Evolutionary conservation across 2,329 filamentous ascomycete genomes (phyloP), one percentile per base, ranked within the genome.

Genomic region (Westerdykella aurantiaca): DNA sequence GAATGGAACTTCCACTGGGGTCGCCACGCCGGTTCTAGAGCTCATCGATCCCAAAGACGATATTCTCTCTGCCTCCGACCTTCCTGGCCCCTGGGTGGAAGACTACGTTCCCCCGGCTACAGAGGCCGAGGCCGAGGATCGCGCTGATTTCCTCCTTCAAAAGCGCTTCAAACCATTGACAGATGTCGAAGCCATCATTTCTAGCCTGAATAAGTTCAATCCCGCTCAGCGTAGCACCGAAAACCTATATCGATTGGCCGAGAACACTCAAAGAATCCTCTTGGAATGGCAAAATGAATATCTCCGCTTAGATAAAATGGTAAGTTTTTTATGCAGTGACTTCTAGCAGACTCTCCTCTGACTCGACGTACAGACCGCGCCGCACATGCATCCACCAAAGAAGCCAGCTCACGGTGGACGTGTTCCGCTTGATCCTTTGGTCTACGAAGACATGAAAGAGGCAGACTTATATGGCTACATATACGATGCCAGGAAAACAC

Each of bases 371-470:
- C 61, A 75, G 51, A 78, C 77, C 38, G 70, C 72, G 12, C 69
- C 72, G 13, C 74, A 79, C 56, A 69, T 72, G 44, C 69, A 72
- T 34, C 64, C 66, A 12, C 72, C 75, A 3, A 75, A 77, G 46
- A 77, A 78, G 48, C 69, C 74, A 6, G 71, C 69, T 23, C 72
- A 72, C 44, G 73, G 73, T 16, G 72, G 71, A 11, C 67, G 72
- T 16, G 59, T 68, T 16, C 73, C 77, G 10, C 55, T 73, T 21
- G 64, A 70, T 11, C 63, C 66, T 5, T 61, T 67, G n/a, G 58
- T 78, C 2, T 81, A 72, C 47, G 78, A 81, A 54, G 79, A 80
- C 51, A 75, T 75, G 61, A 81, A 81, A 51, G 79, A 82, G 63
- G 73, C 79, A 1, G 73, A 75, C 45, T 64, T 83, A 0, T 83